phyloP scores from a whole-genome alignment of 164 flowering plant genomes.

The Umbilicus rupestris region DNA sequence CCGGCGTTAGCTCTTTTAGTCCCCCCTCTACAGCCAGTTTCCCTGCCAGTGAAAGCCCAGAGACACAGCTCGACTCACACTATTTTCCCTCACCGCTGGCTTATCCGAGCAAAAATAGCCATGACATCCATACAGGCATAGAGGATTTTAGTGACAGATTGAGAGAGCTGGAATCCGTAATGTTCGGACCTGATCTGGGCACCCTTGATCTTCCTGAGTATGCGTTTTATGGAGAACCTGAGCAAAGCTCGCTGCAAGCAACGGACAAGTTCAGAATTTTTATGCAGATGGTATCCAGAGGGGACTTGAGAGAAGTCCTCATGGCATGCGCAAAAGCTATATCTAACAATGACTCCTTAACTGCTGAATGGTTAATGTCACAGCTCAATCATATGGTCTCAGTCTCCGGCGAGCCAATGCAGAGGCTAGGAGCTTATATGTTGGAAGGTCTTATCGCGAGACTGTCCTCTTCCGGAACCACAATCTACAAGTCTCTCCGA shows the following conservation, averaged over 20 bases:
- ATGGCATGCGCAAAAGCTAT: conserved; percentile 55
- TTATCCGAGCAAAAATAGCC: conserved; percentile 30
- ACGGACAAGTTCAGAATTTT: conserved; percentile 28
- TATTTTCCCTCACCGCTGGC: conserved; percentile 17
- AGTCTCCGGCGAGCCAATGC: conserved; percentile 68
- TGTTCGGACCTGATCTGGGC: conserved; percentile 51
- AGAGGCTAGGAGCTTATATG: conserved; percentile 72
- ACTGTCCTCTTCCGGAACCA: conserved; percentile 50
- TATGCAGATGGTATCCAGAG: conserved; percentile 34
- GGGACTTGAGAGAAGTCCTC: conserved; percentile 46
- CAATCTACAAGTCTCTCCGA: conserved; percentile 52
- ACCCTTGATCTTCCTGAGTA: conserved; percentile 16
- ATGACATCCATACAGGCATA: conserved; percentile 28
- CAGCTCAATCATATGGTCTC: conserved; percentile 65
- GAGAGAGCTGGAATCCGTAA: conserved; percentile 50
- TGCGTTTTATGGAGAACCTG: neutral
- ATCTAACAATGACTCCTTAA: conserved; percentile 32
- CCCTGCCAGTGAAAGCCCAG: conserved; percentile 26
- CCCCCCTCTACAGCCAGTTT: conserved; percentile 39
- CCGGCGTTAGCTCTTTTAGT: neutral
- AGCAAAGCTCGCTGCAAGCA: conserved; percentile 18
- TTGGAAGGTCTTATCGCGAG: conserved; percentile 68
- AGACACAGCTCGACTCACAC: conserved; percentile 32
- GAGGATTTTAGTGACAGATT: conserved; percentile 40
- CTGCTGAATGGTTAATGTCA: conserved; percentile 43